Conservation (phyloP, 2,329 filamentous ascomycete genomes). For the Cercospora citrullina region DNA sequence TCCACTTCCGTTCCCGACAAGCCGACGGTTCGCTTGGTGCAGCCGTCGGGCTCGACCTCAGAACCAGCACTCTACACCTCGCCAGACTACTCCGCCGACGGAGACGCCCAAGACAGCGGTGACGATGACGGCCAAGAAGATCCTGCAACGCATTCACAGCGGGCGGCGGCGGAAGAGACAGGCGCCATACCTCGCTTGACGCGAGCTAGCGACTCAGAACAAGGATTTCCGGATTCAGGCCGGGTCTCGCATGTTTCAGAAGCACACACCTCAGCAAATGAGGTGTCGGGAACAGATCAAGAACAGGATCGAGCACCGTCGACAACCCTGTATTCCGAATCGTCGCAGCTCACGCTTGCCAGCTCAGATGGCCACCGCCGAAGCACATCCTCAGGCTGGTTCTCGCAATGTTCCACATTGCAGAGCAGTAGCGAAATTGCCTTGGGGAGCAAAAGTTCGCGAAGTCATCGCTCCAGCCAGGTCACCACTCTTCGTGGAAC, state of each 20-base stretch:
- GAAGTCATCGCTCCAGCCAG: conserved; percentile 32
- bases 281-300: conserved; percentile 27
- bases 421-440: conserved; percentile 29
- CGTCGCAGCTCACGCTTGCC: conserved; percentile 26
- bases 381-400: conserved; percentile 32
- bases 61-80: not conserved
- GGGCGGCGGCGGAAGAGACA: conserved; percentile 13
- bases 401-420: conserved; percentile 34
- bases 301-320: conserved; percentile 27
- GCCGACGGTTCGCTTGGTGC: conserved; percentile 40
- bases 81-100: conserved; percentile 5
- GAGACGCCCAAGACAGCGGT: conserved; percentile 7
- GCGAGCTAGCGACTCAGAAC: conserved; percentile 32
- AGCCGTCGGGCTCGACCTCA: conserved; percentile 27
- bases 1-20: conserved; percentile 15
- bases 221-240: conserved; percentile 30
- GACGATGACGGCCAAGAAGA: conserved; percentile 14
- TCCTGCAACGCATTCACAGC: conserved; percentile 1
- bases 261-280: conserved; percentile 28
- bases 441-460: conserved; percentile 23
- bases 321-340: conserved; percentile 30
- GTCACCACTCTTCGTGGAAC: conserved; percentile 35
- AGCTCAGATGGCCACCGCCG: conserved; percentile 32
- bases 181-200: conserved; percentile 27
- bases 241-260: conserved; percentile 36